Evolutionary conservation across 164 flowering plant genomes (phyloP), one percentile per base, ranked within the genome.

Genomic region (Cinnamomum chago): DNA sequence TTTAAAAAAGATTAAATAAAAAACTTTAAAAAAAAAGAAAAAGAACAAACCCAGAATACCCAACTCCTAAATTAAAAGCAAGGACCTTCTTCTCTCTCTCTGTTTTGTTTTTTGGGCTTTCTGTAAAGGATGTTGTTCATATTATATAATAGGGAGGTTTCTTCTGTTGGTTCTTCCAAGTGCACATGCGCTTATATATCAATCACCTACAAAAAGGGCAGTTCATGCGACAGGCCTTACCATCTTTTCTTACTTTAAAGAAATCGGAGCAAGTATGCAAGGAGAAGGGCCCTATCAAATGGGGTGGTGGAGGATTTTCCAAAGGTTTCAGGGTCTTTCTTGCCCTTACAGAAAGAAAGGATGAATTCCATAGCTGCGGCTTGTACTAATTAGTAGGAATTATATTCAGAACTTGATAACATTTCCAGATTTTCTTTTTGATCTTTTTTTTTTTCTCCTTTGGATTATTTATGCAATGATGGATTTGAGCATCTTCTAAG

Each of bases 341-440:
- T 81, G 70, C 62, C 85, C 95, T 33, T 88, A 88, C 72, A 40
- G 47, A 40, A 40, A 40, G 47, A 40, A 40, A 40, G 47, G 47
- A 40, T 40, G 10, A 40, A 40, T 40, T 35, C 9, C 47, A 40
- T 40, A 40, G 10, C 75, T 87, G 75, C 83, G 89, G 10, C 83
- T 90, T 28, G 89, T 88, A 83, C 91, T 93, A 15, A 86, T 91
- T 70, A 72, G 82, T 62, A 84, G 86, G 70, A 89, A 72, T 73
- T 81, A 72, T 68, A 82, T 78, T 51, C 84, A 86, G 4, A 81
- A 75, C 14, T 82, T 83, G 24, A 18, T 35, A 77, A 15, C 4
- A 15, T 55, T n/a, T 60, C 83, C 71, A 83, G 85, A 62, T 80
- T 74, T 12, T 68, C 75, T 82, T 23, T 79, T 79, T 6, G 81